Percentiles rank a stretch among this genome's conserved stretches.
These are phyloP conservation scores for Solanum clarkiae DNA, from an alignment of 257 asterid genomes.

Conservation along the genomic window DNA sequence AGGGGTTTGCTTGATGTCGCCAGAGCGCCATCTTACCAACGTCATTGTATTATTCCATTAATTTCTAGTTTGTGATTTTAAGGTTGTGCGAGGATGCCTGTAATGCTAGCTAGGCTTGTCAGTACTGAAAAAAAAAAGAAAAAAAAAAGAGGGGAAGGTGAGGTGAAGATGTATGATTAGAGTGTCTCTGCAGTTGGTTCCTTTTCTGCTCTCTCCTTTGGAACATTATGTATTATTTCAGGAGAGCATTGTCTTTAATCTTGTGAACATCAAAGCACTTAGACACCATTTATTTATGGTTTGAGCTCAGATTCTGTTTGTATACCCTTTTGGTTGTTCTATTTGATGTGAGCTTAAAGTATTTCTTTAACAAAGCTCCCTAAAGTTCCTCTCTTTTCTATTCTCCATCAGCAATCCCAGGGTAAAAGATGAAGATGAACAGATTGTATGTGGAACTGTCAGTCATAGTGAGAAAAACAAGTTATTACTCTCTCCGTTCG, in stretches of 20 bases:
- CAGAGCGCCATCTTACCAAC: constrained; percentile 17
- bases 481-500: too few species aligned
- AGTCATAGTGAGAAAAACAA: neutral
- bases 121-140: neutral
- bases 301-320: neutral
- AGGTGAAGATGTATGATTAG: neutral
- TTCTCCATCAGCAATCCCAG: neutral
- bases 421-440: neutral
- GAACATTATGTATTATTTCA: neutral
- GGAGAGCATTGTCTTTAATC: neutral
- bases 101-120: neutral
- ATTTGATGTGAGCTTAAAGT: neutral
- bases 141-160: neutral
- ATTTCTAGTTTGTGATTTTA: constrained; percentile 27
- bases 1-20: constrained; percentile 18
- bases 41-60: constrained; percentile 28
- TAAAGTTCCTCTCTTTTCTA: neutral
- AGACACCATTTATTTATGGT: neutral
- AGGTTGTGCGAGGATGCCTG: neutral
- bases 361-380: neutral
- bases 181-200: neutral
- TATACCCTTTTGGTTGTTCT: neutral
- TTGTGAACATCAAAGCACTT: neutral
- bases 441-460: neutral
- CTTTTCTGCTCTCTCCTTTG: neutral